These are phyloP conservation scores for Daldinia sp. DNA, from an alignment of 2,329 filamentous ascomycete species.

Conservation along the genomic window DNA sequence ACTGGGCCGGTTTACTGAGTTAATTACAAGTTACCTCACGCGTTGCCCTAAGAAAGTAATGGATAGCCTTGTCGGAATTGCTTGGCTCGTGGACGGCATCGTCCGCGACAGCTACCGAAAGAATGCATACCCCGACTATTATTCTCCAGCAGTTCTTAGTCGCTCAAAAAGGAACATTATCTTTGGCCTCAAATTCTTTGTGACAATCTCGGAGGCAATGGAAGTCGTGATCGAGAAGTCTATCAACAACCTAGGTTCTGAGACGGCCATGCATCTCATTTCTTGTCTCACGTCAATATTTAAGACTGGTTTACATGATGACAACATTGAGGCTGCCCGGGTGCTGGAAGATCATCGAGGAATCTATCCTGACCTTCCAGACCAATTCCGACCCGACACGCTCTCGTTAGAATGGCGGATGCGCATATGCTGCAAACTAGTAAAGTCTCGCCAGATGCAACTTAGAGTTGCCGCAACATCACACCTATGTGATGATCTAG, in stretches of 20 bases:
- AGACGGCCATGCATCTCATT: slow-evolving; percentile 53
- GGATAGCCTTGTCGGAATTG: slow-evolving; percentile 53
- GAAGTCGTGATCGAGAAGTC: slow-evolving; percentile 62
- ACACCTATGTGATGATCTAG: slow-evolving; percentile 75
- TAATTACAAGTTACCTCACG: slow-evolving; percentile 52
- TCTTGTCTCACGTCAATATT: slow-evolving; percentile 56
- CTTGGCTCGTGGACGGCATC: slow-evolving; percentile 39
- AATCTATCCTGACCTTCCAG: slow-evolving; percentile 50
- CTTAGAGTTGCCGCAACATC: slow-evolving; percentile 81
- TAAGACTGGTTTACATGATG: slow-evolving; percentile 51
- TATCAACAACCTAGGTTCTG: slow-evolving; percentile 59
- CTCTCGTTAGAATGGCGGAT: slow-evolving; percentile 75
- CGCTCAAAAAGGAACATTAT: slow-evolving; percentile 49
- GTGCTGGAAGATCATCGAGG: slow-evolving; percentile 46
- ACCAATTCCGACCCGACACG: slow-evolving; percentile 55
- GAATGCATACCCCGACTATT: slow-evolving; percentile 25
- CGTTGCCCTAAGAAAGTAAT: slow-evolving; percentile 56
- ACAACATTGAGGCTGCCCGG: slow-evolving; percentile 49
- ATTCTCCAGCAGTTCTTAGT: slow-evolving; percentile 36
- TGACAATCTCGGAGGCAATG: slow-evolving; percentile 53
- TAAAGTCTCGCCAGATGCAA: slow-evolving; percentile 89
- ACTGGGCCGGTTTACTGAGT: slow-evolving; percentile 54
- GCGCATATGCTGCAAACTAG: slow-evolving; percentile 71
- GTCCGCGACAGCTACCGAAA: slow-evolving; percentile 45
- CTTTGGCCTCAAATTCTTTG: slow-evolving; percentile 55